phyloP scores from a whole-genome alignment of 768 basidiomycete species.

The Galerina sulciceps region DNA sequence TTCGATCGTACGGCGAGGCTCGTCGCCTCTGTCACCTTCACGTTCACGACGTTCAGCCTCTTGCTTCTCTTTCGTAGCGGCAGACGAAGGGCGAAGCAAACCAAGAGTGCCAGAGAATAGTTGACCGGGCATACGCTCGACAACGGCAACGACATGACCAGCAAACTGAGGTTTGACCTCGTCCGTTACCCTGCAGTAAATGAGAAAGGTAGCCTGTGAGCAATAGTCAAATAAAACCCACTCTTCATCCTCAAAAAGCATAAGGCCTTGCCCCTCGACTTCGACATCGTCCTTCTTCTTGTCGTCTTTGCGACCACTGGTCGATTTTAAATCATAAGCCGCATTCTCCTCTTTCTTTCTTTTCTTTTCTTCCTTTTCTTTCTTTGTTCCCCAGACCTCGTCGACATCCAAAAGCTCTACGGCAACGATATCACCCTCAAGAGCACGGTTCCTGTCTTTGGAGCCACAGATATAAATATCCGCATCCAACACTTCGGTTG shows the following conservation, averaged over 20 bases:
- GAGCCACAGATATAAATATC: constrained; percentile 99
- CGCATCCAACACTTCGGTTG: constrained; percentile 96
- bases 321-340: constrained; percentile 84
- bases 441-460: constrained; percentile 96
- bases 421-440: constrained; percentile 98
- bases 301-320: constrained; percentile 85
- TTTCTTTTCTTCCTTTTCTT: constrained; percentile 99
- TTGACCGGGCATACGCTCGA: constrained; percentile 98
- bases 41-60: constrained; percentile 97
- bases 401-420: constrained; percentile 98
- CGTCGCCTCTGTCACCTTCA: constrained; percentile 89
- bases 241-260: constrained; percentile 98
- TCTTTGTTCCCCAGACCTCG: constrained; percentile 98
- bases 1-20: constrained; percentile 79
- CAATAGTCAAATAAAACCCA: constrained; percentile 35
- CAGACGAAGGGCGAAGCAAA: constrained; percentile 92
- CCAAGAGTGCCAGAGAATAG: constrained; percentile 98
- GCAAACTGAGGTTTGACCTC: constrained; percentile 98
- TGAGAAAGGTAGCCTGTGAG: background rate
- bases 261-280: constrained; percentile 96
- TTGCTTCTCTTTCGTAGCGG: constrained; percentile 98
- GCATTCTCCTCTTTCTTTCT: constrained; percentile 99
- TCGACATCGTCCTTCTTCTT: constrained; percentile 99
- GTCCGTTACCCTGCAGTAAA: constrained; percentile 80
- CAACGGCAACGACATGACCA: constrained; percentile 99